Percentiles rank a stretch among this genome's conserved stretches.
Conservation (phyloP, 192 early-diverging fungal species). For the Polychytrium aggregatum region DNA sequence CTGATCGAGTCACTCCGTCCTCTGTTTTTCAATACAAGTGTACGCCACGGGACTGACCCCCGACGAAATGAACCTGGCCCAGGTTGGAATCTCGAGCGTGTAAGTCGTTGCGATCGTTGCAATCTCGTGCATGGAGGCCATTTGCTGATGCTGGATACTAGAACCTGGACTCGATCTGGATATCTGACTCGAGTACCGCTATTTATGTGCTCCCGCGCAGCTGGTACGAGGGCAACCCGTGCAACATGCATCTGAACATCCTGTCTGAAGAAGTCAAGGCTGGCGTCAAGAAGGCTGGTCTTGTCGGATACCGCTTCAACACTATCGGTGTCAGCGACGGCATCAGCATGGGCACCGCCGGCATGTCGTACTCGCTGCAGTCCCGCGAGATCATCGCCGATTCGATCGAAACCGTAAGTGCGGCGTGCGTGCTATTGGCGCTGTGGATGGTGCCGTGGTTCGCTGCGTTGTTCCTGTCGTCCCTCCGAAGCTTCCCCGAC, state of each 20-base stretch:
- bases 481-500: no score
- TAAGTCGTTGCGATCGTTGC: constrained; percentile 26
- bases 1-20: no score
- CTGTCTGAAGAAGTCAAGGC: constrained; percentile 81
- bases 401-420: constrained; percentile 86
- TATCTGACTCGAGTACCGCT: neutral
- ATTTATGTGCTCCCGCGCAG: constrained; percentile 14
- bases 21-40: constrained; percentile 51
- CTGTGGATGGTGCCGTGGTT: no score
- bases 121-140: neutral
- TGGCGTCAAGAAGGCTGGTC: constrained; percentile 76
- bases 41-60: constrained; percentile 86
- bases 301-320: constrained; percentile 96
- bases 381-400: constrained; percentile 97
- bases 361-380: constrained; percentile 96
- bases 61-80: constrained; percentile 71
- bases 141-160: no score
- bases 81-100: constrained; percentile 95
- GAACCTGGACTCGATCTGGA: neutral
- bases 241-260: constrained; percentile 98
- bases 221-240: constrained; percentile 99
- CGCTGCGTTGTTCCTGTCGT: no score
- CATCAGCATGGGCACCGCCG: constrained; percentile 93
- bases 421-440: neutral
- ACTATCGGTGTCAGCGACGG: constrained; percentile 95